Evolutionary conservation across 2,329 filamentous ascomycete species (phyloP), one percentile per base, ranked within the genome.

Genomic region (Raffaelea ambrosiae): DNA sequence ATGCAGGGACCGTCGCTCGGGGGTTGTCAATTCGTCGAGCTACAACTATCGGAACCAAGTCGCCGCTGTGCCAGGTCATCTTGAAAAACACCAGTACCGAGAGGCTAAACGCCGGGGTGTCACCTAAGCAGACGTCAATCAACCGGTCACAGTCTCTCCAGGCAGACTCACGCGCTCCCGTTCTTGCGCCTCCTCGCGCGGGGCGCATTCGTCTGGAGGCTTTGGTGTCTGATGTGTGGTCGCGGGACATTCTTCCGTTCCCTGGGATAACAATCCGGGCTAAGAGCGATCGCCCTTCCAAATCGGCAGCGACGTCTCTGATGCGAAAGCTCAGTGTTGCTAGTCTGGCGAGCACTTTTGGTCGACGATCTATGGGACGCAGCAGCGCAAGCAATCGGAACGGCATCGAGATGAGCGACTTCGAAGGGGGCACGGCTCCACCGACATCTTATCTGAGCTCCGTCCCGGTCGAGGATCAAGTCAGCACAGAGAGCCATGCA

Each of bases 321-420:
- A 95, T 95, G 69, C 79, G 89, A 46, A 94, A 90, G 61, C 75
- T 96, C 53, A 95, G 87, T 64, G 83, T 88, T 58, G 83, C 84
- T 43, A 89, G 83, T 62, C 84, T 93, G 54, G 77, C 86, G 14
- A 84, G 78, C 55, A 84, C 84, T 43, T 90, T 94, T 59, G 77
- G 79, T 35, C 86, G 83, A 56, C 79, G 84, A 49, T 85, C 86
- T 1, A 73, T 71, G 36, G 86, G 83, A 54, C 57, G 73, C 41
- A 65, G 67, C 16, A 67, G 62, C 47, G 54, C 19, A 4, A 51
- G 55, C 47, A 63, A 57, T 7, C 7, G 26, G 26, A 29, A 29
- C 13, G 26, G 7, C 13, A 29, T 29, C 26, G 26, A 29, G 26
- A 29, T 13, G 7, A 29, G 26, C 26, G 26, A 29, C 7, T 29